Conservation (phyloP, 2,329 filamentous ascomycete genomes). For the Paecilomyces variotii region DNA sequence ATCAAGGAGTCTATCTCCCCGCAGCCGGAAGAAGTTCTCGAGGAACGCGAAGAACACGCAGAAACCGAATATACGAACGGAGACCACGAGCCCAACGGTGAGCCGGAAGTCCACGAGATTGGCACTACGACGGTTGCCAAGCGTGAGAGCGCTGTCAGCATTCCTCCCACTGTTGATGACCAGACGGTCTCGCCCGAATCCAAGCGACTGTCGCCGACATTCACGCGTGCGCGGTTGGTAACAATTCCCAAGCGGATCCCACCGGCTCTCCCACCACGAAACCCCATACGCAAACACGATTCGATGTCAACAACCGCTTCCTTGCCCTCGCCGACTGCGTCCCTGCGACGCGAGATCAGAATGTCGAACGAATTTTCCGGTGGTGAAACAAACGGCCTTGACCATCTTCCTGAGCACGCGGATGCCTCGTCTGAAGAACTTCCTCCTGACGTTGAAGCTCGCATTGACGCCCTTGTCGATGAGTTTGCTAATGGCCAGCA, state of each 20-base stretch:
- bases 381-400: slow-evolving; percentile 8
- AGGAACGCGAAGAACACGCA: slow-evolving; percentile 16
- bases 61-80: slow-evolving; percentile 17
- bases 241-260: slow-evolving; percentile 74
- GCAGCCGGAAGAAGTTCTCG: slow-evolving; percentile 13
- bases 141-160: slow-evolving; percentile 33
- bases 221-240: slow-evolving; percentile 71
- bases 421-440: slow-evolving; percentile 4
- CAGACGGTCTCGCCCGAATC: slow-evolving; percentile 51
- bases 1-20: slow-evolving; percentile 15
- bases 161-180: slow-evolving; percentile 16
- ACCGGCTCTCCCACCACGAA: slow-evolving; percentile 70
- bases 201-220: slow-evolving; percentile 55
- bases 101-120: slow-evolving; percentile 37
- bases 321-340: slow-evolving; percentile 15
- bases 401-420: slow-evolving; percentile 7
- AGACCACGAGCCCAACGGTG: slow-evolving; percentile 9
- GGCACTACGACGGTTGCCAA: slow-evolving; percentile 45
- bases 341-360: slow-evolving; percentile 16
- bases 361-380: slow-evolving; percentile 6
- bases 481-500: slow-evolving; percentile 17
- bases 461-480: slow-evolving; percentile 6
- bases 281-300: slow-evolving; percentile 42
- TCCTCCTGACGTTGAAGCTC: not conserved
- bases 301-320: slow-evolving; percentile 16